Evolutionary conservation across 257 asterid genomes (phyloP).

Genomic region (Marsdenia floribunda): DNA sequence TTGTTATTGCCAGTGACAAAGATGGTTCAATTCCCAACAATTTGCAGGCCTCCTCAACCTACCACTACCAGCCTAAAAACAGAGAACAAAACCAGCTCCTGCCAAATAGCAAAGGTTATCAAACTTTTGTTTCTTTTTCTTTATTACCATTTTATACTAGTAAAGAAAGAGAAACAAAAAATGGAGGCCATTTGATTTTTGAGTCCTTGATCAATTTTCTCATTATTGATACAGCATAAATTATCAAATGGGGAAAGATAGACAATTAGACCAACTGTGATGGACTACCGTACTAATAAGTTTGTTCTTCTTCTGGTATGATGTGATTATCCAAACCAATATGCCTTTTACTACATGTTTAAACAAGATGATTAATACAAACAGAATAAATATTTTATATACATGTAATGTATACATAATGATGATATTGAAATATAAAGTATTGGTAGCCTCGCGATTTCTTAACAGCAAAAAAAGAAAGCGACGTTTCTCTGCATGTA

Average conservation of each 20-base stretch:
- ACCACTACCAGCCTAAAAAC: too few species aligned
- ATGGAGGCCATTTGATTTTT: too few species aligned
- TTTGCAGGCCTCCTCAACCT: neutral
- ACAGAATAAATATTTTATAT: neutral
- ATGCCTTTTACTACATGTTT: neutral
- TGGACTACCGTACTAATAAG: slow-evolving; percentile 13
- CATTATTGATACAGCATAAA: neutral
- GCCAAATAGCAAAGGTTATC: too few species aligned
- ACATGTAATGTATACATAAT: neutral
- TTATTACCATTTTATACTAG: too few species aligned
- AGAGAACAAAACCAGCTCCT: too few species aligned
- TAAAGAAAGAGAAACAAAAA: too few species aligned
- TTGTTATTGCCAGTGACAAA: too few species aligned
- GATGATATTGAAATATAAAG: neutral
- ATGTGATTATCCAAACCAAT: slow-evolving; percentile 17
- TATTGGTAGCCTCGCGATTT: slow-evolving; percentile 34
- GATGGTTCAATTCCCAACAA: neutral
- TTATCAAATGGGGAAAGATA: too few species aligned
- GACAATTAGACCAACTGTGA: neutral
- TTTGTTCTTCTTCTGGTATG: slow-evolving; percentile 16
- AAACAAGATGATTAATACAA: slow-evolving; percentile 1
- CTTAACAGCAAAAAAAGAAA: slow-evolving; percentile 17
- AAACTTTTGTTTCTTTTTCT: too few species aligned
- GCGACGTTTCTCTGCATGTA: slow-evolving; percentile 27
- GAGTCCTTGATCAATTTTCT: neutral